A percentile compares a stretch with the other conserved stretches of the same genome.
Evolutionary conservation across 2,329 filamentous ascomycete genomes (phyloP).

Genomic region (Drechslerella dactyloides): DNA sequence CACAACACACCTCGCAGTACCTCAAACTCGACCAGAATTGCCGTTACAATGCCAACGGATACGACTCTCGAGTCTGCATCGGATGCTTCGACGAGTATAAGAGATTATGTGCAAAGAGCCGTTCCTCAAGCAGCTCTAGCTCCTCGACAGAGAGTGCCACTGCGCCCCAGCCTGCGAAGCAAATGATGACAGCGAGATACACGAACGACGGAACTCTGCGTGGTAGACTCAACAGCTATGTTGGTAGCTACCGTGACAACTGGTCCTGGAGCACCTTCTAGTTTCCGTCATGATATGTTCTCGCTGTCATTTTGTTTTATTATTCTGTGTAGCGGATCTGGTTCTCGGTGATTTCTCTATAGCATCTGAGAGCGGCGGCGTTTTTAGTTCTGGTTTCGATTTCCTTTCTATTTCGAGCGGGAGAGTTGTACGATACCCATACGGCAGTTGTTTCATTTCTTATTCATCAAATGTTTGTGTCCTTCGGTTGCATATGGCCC

Average conservation of each 20-base stretch:
- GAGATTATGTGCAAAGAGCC: conserved; percentile 52
- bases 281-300: neutral
- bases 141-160: conserved; percentile 51
- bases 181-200: conserved; percentile 52
- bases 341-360: conserved; percentile 17
- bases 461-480: conserved; percentile 22
- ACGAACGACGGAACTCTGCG: conserved; percentile 38
- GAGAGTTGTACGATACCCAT: conserved; percentile 49
- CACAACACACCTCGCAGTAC: conserved; percentile 53
- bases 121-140: conserved; percentile 52
- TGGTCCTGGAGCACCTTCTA: conserved; percentile 56
- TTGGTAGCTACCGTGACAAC: conserved; percentile 55
- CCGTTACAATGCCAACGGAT: conserved; percentile 54
- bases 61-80: conserved; percentile 53
- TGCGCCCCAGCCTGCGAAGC: conserved; percentile 52
- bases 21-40: conserved; percentile 53
- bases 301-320: neutral
- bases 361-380: conserved; percentile 47
- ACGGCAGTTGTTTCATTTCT: conserved; percentile 28
- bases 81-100: conserved; percentile 54
- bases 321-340: neutral
- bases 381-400: conserved; percentile 17
- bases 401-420: neutral
- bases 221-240: conserved; percentile 53
- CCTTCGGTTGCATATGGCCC: neutral